Conservation (phyloP, 2,329 filamentous ascomycete species). For the Pestalotiopsis sp. region DNA sequence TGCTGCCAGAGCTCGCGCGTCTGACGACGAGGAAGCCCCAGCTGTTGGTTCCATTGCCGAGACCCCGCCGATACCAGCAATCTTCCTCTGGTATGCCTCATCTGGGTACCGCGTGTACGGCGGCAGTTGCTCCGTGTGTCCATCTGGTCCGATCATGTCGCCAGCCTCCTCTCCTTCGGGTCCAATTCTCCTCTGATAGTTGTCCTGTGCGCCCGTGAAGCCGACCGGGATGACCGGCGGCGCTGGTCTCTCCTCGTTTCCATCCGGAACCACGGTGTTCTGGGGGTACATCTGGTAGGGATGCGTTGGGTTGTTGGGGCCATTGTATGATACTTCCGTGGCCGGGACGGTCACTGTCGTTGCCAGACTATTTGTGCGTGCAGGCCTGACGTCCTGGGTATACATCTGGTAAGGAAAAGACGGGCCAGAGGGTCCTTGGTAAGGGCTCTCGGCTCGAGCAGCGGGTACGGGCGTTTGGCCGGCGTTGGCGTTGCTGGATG, state of each 20-base stretch:
- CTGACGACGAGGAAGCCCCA: slow-evolving; percentile 10
- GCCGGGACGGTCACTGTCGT: slow-evolving; percentile 70
- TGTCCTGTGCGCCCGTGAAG: slow-evolving; percentile 68
- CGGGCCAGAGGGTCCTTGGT: slow-evolving; percentile 70
- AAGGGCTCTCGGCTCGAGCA: slow-evolving; percentile 58
- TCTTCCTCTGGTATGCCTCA: slow-evolving; percentile 63
- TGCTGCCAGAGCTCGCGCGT: background rate
- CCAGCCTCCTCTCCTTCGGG: slow-evolving; percentile 85
- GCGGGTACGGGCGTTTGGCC: slow-evolving; percentile 23
- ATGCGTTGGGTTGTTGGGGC: slow-evolving; percentile 72
- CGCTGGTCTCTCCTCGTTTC: slow-evolving; percentile 30
- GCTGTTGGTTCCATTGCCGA: slow-evolving; percentile 3
- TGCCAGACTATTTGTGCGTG: slow-evolving; percentile 63
- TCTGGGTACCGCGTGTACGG: slow-evolving; percentile 91
- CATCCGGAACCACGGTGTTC: slow-evolving; percentile 65
- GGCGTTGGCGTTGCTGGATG: slow-evolving; percentile 34
- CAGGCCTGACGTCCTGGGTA: slow-evolving; percentile 64
- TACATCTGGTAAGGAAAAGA: slow-evolving; percentile 88
- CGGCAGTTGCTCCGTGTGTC: slow-evolving; percentile 87
- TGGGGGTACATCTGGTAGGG: slow-evolving; percentile 89
- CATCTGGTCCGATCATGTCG: slow-evolving; percentile 84
- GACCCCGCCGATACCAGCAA: slow-evolving; percentile 32
- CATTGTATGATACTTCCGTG: slow-evolving; percentile 59
- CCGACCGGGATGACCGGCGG: slow-evolving; percentile 65
- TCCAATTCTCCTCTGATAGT: slow-evolving; percentile 73